Evolutionary conservation across 495 filamentous ascomycete species (phyloP), one percentile per base, ranked within the genome.

Genomic region (Penicilliopsis zonata): DNA sequence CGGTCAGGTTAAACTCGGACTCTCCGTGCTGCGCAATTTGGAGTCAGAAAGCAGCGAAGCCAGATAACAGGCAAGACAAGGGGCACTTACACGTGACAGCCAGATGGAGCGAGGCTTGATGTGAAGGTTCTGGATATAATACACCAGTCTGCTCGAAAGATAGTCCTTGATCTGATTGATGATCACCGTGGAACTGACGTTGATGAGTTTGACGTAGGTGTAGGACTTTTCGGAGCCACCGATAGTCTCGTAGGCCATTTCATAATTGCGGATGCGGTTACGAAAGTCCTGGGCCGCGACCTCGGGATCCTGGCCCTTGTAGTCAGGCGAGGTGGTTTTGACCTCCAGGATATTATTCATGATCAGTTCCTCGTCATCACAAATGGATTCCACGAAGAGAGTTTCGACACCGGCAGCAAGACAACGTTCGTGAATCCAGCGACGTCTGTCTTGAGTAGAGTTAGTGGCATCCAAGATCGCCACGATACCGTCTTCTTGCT

Each of bases 111-210:
- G 74, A n/a, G 87, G 87, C 44, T 84, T 86, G 45, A 98, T 95
- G 61, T 98, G 90, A 15, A 98, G 65, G 49, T 96, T 98, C 77
- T 95, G 95, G 25, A 95, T 75, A 49, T 94, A 98, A 57, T 98
- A 98, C 19, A 96, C 88, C 16, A 98, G 73, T 17, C 90, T 78
- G 49, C 83, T 92, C 50, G 95, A 90, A 21, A 98, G 66, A 51
- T 98, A 98, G 51, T 96, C 88, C 47, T 84, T 79, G 45, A 98
- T 93, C 49, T 82, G 79, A 53, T 98, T 98, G 67, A 98, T 94
- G 44, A 95, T 83, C 39, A 95, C 87, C 41, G 90, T 84, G 24
- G 78, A 79, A 6, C 87, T 86, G 3, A 98, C 88, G 52, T 98
- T 80, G 67, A 98, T 94, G 42, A 98, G 76, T 59, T 98, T 94